Evolutionary conservation across 2,329 filamentous ascomycete species (phyloP).

Genomic region (Alternaria novae-zelandiae): DNA sequence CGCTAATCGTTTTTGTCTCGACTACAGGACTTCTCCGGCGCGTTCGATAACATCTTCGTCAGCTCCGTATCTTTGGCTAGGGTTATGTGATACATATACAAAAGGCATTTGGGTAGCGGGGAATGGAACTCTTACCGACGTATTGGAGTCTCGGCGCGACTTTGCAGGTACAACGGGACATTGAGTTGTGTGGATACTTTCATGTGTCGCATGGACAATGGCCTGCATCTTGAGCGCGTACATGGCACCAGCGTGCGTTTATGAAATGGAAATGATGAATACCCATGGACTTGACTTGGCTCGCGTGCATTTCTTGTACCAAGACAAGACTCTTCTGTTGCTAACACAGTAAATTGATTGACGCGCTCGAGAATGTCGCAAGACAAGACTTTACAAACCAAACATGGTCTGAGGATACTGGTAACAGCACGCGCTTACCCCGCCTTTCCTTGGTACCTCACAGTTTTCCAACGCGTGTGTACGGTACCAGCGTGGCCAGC

Average conservation of each 20-base stretch:
- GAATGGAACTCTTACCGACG: slow-evolving; percentile 18
- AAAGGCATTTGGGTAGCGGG: slow-evolving; percentile 36
- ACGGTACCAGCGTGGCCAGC: neutral
- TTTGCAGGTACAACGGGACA: slow-evolving; percentile 15
- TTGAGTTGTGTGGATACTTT: slow-evolving; percentile 19
- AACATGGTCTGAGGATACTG: no score
- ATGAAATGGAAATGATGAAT: slow-evolving; percentile 12
- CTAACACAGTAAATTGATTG: no score
- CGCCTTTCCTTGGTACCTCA: neutral
- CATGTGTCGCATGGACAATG: slow-evolving; percentile 13
- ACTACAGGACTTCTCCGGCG: slow-evolving; percentile 25
- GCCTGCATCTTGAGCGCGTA: slow-evolving; percentile 14
- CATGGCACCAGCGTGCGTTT: slow-evolving; percentile 17
- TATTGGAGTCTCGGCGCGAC: slow-evolving; percentile 36
- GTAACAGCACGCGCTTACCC: no score
- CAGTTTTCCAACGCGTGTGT: neutral
- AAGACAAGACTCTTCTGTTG: no score
- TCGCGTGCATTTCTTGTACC: no score
- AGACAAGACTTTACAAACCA: no score
- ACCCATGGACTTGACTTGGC: neutral
- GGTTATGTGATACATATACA: slow-evolving; percentile 18
- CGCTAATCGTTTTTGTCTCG: no score
- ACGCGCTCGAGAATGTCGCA: no score
- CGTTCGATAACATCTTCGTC: slow-evolving; percentile 23
- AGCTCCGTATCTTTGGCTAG: slow-evolving; percentile 21